Evolutionary conservation across 2,329 filamentous ascomycete species (phyloP).

Genomic region (Calonectria leucothoes): DNA sequence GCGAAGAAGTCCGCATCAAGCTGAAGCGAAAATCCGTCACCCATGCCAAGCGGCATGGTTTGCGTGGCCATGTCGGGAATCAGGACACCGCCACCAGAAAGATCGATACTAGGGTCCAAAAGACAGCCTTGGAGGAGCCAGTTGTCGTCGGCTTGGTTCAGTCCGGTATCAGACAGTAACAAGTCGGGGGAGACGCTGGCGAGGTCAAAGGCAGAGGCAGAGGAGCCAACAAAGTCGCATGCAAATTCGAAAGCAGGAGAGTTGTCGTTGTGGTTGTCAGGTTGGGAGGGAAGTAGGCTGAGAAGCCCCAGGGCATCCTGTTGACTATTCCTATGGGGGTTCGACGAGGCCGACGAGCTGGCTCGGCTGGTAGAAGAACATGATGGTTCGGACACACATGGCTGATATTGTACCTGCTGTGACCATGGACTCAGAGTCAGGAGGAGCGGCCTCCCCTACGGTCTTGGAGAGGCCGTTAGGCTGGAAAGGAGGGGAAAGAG

Average conservation of each 20-base stretch:
- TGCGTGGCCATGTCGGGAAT: slow-evolving; percentile 25
- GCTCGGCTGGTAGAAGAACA: slow-evolving; percentile 34
- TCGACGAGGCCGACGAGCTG: slow-evolving; percentile 26
- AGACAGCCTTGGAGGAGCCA: slow-evolving; percentile 14
- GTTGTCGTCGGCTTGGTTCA: slow-evolving; percentile 11
- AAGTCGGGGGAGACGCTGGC: slow-evolving; percentile 8
- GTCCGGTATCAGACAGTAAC: slow-evolving; percentile 13
- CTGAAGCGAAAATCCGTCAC: slow-evolving; percentile 1
- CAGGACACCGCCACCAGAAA: slow-evolving; percentile 25
- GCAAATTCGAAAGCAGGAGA: slow-evolving; percentile 19
- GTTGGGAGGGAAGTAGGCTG: slow-evolving; percentile 6
- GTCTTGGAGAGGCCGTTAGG: slow-evolving; percentile 38
- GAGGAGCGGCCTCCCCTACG: slow-evolving; percentile 41
- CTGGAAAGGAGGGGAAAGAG: background rate
- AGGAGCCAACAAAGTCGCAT: slow-evolving; percentile 21
- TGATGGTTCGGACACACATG: slow-evolving; percentile 24
- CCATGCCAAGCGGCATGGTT: slow-evolving; percentile 25
- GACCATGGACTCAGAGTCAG: slow-evolving; percentile 44
- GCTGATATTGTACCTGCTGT: slow-evolving; percentile 25
- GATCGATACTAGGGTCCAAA: slow-evolving; percentile 14
- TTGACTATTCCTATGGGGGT: slow-evolving; percentile 22
- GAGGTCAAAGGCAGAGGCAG: background rate
- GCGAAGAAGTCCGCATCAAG: slow-evolving; percentile 28
- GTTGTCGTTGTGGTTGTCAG: background rate
- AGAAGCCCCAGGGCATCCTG: slow-evolving; percentile 33